Conservation (phyloP, 2,329 filamentous ascomycete genomes). For the Juglanconis sp. region DNA sequence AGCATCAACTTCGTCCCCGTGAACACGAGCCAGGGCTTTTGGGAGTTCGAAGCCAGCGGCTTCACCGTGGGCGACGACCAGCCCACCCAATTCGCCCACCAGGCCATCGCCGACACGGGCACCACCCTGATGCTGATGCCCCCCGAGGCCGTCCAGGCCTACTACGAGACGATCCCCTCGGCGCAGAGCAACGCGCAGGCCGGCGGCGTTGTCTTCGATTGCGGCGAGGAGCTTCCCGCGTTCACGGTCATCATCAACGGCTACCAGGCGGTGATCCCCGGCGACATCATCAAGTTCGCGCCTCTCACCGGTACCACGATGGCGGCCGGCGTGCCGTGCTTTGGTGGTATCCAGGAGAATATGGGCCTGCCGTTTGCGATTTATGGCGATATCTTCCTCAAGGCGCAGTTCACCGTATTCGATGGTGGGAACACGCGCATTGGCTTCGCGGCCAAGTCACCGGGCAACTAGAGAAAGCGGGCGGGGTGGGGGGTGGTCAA, state of each 20-base stretch:
- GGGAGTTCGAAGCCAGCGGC: slow-evolving; percentile 55
- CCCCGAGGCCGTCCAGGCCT: slow-evolving; percentile 44
- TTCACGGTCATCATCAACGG: slow-evolving; percentile 42
- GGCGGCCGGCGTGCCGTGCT: slow-evolving; percentile 54
- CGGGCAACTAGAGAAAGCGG: background rate
- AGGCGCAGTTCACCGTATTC: slow-evolving; percentile 66
- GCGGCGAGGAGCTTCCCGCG: slow-evolving; percentile 26
- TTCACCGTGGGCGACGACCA: slow-evolving; percentile 47
- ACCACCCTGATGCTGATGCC: slow-evolving; percentile 61
- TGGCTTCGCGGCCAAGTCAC: slow-evolving; percentile 43
- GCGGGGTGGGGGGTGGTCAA: background rate
- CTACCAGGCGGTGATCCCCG: slow-evolving; percentile 45
- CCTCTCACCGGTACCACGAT: slow-evolving; percentile 46
- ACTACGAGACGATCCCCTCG: slow-evolving; percentile 54
- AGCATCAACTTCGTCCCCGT: slow-evolving; percentile 55
- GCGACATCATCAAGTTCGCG: slow-evolving; percentile 43
- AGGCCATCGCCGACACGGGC: slow-evolving; percentile 63
- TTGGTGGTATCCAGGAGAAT: slow-evolving; percentile 62
- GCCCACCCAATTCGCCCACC: slow-evolving; percentile 36
- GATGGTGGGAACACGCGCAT: slow-evolving; percentile 44
- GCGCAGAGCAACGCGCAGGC: slow-evolving; percentile 39
- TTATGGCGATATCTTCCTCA: slow-evolving; percentile 68
- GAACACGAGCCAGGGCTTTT: slow-evolving; percentile 55
- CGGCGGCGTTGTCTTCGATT: slow-evolving; percentile 44
- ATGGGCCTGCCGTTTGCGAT: slow-evolving; percentile 57